phyloP scores from a whole-genome alignment of 2,329 filamentous ascomycete species.

The Colletotrichum plurivorum region DNA sequence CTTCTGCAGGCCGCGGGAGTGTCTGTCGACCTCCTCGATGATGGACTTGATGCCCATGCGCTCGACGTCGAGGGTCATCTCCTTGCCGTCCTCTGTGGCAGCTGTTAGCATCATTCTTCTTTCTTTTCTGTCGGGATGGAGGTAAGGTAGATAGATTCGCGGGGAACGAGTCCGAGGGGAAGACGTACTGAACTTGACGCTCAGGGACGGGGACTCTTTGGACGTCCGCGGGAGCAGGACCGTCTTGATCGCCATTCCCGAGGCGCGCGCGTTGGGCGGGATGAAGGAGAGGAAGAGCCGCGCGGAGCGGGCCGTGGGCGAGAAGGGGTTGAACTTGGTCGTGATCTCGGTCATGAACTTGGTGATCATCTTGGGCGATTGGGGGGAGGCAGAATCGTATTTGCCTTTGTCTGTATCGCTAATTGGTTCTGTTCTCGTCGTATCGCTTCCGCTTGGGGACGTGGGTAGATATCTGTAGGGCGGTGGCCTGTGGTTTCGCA shows the following conservation, averaged over 20 bases:
- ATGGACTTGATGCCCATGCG: slow-evolving; percentile 89
- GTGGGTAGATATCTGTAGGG: neutral
- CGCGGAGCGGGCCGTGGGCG: slow-evolving; percentile 81
- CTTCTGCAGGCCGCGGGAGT: slow-evolving; percentile 86
- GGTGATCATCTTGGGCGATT: slow-evolving; percentile 78
- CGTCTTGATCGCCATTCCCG: slow-evolving; percentile 83
- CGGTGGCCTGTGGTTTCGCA: neutral
- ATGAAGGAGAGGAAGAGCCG: slow-evolving; percentile 90
- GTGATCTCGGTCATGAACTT: slow-evolving; percentile 88
- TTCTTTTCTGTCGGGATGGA: too few species aligned
- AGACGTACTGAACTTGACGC: slow-evolving; percentile 86
- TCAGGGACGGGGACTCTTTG: slow-evolving; percentile 77
- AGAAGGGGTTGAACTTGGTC: slow-evolving; percentile 95
- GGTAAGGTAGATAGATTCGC: too few species aligned
- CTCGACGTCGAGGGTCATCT: slow-evolving; percentile 85
- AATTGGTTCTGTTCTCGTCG: too few species aligned
- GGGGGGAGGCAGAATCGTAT: too few species aligned
- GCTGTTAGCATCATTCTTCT: neutral
- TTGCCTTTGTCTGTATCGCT: too few species aligned
- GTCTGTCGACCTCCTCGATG: slow-evolving; percentile 89
- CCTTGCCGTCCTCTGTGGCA: slow-evolving; percentile 87
- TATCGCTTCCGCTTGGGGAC: too few species aligned
- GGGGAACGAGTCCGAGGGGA: neutral
- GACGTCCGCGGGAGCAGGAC: slow-evolving; percentile 80
- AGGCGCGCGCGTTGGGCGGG: slow-evolving; percentile 81